Evolutionary conservation across 768 basidiomycete species (phyloP), one percentile per base, ranked within the genome.

Genomic region (Sporobolomyces roseus): DNA sequence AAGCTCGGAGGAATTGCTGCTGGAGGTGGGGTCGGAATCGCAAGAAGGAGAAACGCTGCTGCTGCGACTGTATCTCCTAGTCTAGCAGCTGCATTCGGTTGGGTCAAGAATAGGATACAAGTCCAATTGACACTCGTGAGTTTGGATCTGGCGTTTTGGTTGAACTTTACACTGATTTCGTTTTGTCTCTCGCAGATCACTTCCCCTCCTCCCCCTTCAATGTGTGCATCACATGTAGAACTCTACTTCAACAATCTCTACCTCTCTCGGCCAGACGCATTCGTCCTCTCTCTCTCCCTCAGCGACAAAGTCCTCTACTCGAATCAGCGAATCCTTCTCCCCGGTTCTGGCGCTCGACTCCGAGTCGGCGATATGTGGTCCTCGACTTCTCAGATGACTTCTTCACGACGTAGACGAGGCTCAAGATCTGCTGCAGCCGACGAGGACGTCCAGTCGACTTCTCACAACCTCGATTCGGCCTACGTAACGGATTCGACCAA

Each of bases 181-280:
- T 54, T 21, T 25, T 45, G 8, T n/a, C 29, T 60, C 29, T 55
- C 35, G 21, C 70, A 74, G 63, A 63, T 62, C 52, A 62, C 25
- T 21, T 66, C 61, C 50, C 69, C 68, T 72, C 66, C 74, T 25
- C 74, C 55, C 16, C 49, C 45, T 2, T 79, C 80, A 43, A 83
- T 85, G 66, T 83, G 80, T 30, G 90, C 89, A 1, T 87, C 89
- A 68, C 88, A 87, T 76, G 83, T 98, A 56, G 94, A 98, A 75
- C 84, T 98, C 64, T 86, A 86, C 52, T 98, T 98, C 76, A 89
- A 90, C 70, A 93, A 96, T 77, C 92, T 62, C 32, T 65, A 68
- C 70, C 71, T 74, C 21, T 94, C 93, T 21, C 85, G 96, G 52
- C 91, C 89, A 68, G 96, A 97, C 73, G 94, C 96, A 92, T 97